Base-by-base conservation (phyloP, 2,329 filamentous ascomycete species). In the Orbilia blumenaviensis region DNA sequence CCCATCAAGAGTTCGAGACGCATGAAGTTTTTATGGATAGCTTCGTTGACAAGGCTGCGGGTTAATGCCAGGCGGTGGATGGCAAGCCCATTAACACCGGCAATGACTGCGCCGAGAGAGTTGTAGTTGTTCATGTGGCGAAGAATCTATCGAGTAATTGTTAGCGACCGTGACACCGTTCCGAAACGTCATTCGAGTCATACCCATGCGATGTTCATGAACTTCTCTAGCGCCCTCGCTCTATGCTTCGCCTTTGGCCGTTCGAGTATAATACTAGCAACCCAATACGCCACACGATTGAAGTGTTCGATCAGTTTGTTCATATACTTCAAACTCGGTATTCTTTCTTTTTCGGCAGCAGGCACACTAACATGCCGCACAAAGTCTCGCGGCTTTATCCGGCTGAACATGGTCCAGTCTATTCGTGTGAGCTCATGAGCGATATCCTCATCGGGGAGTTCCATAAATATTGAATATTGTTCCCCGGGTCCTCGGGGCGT, bases 361-460 rank as follows among this genome's bases (percentile, higher is more conserved):
- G 90, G 89, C 52, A 97, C 85, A 80, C 90, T 95, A 78, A 97
- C 94, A 81, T 97, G 92, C 3, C 95, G 91, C 44, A 98, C 91
- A 56, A 98, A 89, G 83, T 99, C 95, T 72, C 95, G 92, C 66
- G 96, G 92, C 25, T 93, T 90, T 77, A 98, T 97, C 0, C 93
- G 94, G 62, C 92, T 96, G 83, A 97, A 98, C 91, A 98, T 95
- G 82, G 96, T 90, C 94, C 94, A 98, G 83, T 99, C 95, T 66
- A 99, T 96, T 76, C 94, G 88, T 2, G 95, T 98, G 80, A 99
- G 87, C 83, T 99, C 95, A 74, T 91, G 90, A 14, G 94, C 94
- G 79, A 98, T 90, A 56, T 93, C 89, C 77, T 96, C 92, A 63
- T 96, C 91, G 0, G 91, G 87, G 23, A 91, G 90, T 36, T 92